A percentile compares a stretch with the other conserved stretches of the same genome.
phyloP scores from a whole-genome alignment of 257 asterid genomes.

The Coffea eugenioides region DNA sequence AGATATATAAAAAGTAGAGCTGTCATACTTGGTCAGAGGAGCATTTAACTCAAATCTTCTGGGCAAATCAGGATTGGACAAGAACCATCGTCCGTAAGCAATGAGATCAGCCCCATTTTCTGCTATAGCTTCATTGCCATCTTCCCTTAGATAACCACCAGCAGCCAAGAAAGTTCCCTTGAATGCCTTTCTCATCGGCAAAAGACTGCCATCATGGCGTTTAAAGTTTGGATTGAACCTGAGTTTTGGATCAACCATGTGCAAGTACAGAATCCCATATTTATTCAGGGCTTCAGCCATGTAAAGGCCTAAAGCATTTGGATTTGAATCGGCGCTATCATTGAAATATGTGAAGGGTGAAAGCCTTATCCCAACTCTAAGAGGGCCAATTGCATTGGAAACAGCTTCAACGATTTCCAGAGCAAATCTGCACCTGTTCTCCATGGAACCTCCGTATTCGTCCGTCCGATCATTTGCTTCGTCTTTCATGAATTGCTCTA shows the following conservation, averaged over 20 bases:
- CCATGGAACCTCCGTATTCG: conserved; percentile 27
- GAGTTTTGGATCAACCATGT: conserved; percentile 30
- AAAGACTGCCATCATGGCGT: conserved; percentile 16
- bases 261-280: conserved; percentile 17
- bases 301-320: conserved; percentile 25
- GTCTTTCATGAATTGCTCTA: conserved; percentile 29
- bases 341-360: conserved; percentile 17
- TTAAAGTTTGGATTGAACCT: not conserved
- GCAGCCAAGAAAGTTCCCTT: conserved; percentile 25
- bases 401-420: conserved; percentile 25
- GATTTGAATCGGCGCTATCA: conserved; percentile 25
- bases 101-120: conserved; percentile 24
- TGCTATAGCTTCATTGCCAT: conserved; percentile 20
- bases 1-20: conserved; percentile 13
- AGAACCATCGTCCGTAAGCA: conserved; percentile 18
- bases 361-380: conserved; percentile 24
- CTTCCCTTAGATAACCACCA: conserved; percentile 24
- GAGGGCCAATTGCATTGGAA: conserved; percentile 21
- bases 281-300: conserved; percentile 26
- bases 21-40: conserved; percentile 21
- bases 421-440: conserved; percentile 27
- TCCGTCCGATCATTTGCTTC: conserved; percentile 31
- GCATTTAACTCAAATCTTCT: conserved; percentile 27
- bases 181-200: conserved; percentile 31
- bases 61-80: conserved; percentile 36